Evolutionary conservation across 2,329 filamentous ascomycete species (phyloP), one percentile per base, ranked within the genome.

Genomic region (Eutypella sp.): DNA sequence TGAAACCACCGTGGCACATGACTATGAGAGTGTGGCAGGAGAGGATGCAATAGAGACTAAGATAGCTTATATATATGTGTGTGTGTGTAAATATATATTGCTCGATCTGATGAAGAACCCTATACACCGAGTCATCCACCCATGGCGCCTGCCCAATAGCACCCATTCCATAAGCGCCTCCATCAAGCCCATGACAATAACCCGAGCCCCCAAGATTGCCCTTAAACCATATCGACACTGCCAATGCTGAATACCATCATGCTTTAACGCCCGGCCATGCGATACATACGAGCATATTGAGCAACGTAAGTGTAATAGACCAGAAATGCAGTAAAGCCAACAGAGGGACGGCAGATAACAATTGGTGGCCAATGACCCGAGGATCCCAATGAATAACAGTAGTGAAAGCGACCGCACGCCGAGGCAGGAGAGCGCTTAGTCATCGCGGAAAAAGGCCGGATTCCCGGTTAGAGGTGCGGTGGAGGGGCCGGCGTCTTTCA

Each of bases 401-500:
- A 20, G 25, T 18, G 39, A 36, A 40, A 15, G 19, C 19, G 41
- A n/a, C 15, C 16, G 34, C 13, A 20, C 18, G 37, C n/a, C 24
- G 9, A n/a, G 19, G n/a, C 24, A 22, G 33, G 5, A 22, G 36
- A 15, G n/a, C n/a, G 40, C 29, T 48, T 55, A 62, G 44, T 75
- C 67, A 47, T 77, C 73, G 46, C 72, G 70, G 58, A 79, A 78
- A 54, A 79, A 79, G 1, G 70, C 72, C 25, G 68, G 65, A 54
- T 68, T 73, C 38, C 67, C 68, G 40, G 67, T 68, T 46, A 76
- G 63, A 13, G 77, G 74, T 8, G 77, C 77, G 2, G 76, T 78
- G 8, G 76, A 76, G 6, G 77, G 75, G 5, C 73, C 75, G 19
- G 73, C 75, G 49, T 82, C 79, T 33, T 69, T 61, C 78, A 81